Percentiles rank a stretch among this genome's conserved stretches.
Conservation (phyloP, 768 basidiomycete genomes). For the Suillus subluteus region DNA sequence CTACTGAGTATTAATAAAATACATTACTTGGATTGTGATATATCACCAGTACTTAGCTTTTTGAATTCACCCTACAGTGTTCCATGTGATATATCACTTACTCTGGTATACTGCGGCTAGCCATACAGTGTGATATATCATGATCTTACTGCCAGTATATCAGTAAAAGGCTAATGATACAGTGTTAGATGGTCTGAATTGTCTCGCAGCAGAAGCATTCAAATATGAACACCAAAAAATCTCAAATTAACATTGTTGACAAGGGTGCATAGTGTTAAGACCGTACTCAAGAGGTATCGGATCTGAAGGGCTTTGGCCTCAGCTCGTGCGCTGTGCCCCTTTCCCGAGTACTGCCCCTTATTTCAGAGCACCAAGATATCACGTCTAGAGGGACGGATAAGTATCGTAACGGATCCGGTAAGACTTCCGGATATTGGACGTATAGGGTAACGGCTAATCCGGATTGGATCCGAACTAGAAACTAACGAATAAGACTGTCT, state of each 20-base stretch:
- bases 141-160: neutral
- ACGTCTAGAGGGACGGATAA: no score
- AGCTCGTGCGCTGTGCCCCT: no score
- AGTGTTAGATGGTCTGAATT: neutral
- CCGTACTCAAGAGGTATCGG: no score
- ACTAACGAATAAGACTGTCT: no score
- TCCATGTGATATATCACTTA: neutral
- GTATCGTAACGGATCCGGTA: no score
- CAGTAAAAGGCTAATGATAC: slow-evolving; percentile 1
- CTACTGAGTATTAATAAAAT: neutral
- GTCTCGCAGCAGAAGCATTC: neutral
- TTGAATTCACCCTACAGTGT: neutral
- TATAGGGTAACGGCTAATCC: no score
- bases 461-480: no score
- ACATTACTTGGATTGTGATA: neutral
- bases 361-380: no score
- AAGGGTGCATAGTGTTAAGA: no score
- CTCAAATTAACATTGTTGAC: neutral
- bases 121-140: slow-evolving; percentile 1
- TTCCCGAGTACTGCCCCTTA: no score
- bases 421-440: no score
- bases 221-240: neutral
- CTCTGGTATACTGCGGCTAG: neutral
- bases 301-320: no score
- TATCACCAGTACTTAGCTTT: neutral